Percentiles rank a stretch among this genome's conserved stretches.
Evolutionary conservation across 2,329 filamentous ascomycete genomes (phyloP).

Genomic region (Diplodia seriata): DNA sequence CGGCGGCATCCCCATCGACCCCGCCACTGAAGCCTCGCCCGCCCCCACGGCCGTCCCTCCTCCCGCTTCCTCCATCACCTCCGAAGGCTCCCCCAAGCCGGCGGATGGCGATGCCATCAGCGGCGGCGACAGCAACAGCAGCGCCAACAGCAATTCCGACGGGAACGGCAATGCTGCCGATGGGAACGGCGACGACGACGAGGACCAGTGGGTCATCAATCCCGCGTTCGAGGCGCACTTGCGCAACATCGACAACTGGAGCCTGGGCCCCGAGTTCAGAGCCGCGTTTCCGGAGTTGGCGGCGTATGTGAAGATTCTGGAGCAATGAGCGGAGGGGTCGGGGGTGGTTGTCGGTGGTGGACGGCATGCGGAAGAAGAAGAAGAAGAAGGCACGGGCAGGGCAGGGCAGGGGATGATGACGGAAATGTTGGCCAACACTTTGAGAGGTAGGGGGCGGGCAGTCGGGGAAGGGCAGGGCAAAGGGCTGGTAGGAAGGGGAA

Average conservation of each 20-base stretch:
- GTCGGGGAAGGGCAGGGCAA: too few relatives aligned
- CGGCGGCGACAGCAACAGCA: neutral
- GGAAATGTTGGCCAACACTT: too few relatives aligned
- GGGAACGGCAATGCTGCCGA: neutral
- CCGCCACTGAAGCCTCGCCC: constrained; percentile 23
- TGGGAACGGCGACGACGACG: neutral
- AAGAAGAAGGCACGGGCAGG: too few relatives aligned
- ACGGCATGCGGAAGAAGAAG: too few relatives aligned
- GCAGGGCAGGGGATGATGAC: too few relatives aligned
- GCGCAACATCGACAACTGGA: constrained; percentile 79
- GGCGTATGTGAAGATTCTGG: constrained; percentile 44
- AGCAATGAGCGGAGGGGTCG: constrained; percentile 19
- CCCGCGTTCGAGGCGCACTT: constrained; percentile 86
- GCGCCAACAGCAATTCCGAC: too few relatives aligned
- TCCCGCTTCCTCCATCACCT: neutral
- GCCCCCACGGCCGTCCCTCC: neutral
- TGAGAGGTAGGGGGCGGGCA: too few relatives aligned
- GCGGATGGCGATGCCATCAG: neutral
- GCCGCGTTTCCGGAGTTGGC: constrained; percentile 66
- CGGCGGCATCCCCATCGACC: constrained; percentile 27
- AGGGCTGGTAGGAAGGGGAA: too few relatives aligned
- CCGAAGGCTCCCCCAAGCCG: neutral
- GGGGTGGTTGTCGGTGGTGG: neutral
- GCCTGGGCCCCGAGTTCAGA: constrained; percentile 72
- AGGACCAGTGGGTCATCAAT: constrained; percentile 77